These are phyloP conservation scores for Acorus calamus DNA, from an alignment of 106 monocot species.

Conservation along the genomic window DNA sequence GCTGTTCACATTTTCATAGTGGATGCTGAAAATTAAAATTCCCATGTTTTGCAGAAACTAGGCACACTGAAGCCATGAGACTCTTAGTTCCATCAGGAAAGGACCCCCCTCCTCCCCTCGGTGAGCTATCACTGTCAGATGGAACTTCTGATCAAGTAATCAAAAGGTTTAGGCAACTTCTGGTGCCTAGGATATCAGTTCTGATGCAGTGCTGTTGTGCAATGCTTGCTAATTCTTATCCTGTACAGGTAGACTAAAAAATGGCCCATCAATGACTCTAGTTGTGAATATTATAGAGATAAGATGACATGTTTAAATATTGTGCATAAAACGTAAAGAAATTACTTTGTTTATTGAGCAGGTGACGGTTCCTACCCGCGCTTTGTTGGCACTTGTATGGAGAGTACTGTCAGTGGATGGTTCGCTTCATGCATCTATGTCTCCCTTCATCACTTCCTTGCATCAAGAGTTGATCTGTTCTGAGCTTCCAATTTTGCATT, in stretches of 20 bases:
- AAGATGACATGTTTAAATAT: background rate
- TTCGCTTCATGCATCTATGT: constrained; percentile 37
- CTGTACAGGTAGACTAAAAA: constrained; percentile 37
- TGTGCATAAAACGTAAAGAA: background rate
- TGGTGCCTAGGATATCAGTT: constrained; percentile 43
- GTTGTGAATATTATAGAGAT: background rate
- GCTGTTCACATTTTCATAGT: too few relatives aligned
- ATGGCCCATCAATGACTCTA: too few relatives aligned
- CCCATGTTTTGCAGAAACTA: constrained; percentile 36
- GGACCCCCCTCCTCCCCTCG: constrained; percentile 49
- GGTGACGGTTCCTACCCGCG: constrained; percentile 46
- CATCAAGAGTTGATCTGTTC: constrained; percentile 90
- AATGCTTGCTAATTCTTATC: constrained; percentile 62
- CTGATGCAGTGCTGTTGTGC: constrained; percentile 54
- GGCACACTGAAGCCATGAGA: constrained; percentile 35
- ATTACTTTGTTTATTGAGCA: constrained; percentile 8
- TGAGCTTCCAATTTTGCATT: constrained; percentile 68
- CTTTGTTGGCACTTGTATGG: constrained; percentile 42
- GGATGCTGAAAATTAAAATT: too few relatives aligned
- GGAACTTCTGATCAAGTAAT: constrained; percentile 17
- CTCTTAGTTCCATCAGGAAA: constrained; percentile 71
- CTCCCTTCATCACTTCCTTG: constrained; percentile 52
- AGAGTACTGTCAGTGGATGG: constrained; percentile 77
- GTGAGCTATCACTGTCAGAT: constrained; percentile 16
- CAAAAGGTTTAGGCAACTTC: constrained; percentile 29